Conservation (phyloP, 257 asterid genomes). For the Rhazya stricta region DNA sequence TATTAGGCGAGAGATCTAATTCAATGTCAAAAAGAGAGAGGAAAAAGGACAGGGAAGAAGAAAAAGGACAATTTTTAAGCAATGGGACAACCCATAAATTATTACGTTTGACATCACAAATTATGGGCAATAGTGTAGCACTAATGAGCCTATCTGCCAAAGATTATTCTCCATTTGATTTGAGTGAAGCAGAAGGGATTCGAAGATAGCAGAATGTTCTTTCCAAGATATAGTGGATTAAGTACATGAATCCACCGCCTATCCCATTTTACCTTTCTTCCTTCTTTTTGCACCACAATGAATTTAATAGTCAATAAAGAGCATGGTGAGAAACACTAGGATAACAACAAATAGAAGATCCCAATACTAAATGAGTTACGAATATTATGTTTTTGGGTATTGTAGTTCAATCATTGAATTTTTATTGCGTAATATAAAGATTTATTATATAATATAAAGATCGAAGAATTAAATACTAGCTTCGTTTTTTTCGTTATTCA, state of each 20-base stretch:
- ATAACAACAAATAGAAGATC: neutral
- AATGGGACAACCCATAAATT: too few species aligned
- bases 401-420: too few species aligned
- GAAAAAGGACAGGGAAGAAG: too few species aligned
- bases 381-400: too few species aligned
- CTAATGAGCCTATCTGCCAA: too few species aligned
- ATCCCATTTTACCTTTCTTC: neutral
- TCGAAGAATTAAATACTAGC: too few species aligned
- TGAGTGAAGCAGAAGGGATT: neutral
- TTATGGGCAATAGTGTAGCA: neutral
- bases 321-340: neutral
- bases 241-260: neutral
- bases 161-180: neutral
- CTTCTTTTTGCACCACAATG: neutral
- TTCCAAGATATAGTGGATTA: neutral
- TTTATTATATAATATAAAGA: too few species aligned
- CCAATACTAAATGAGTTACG: neutral
- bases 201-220: conserved; percentile 3
- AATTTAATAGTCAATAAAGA: neutral
- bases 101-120: neutral
- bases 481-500: too few species aligned
- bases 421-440: too few species aligned
- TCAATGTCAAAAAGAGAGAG: too few species aligned
- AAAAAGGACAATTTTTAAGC: neutral
- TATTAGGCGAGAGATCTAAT: too few species aligned